Base-by-base conservation (phyloP, 1,284 basidiomycete genomes). In the Fomes fomentarius region DNA sequence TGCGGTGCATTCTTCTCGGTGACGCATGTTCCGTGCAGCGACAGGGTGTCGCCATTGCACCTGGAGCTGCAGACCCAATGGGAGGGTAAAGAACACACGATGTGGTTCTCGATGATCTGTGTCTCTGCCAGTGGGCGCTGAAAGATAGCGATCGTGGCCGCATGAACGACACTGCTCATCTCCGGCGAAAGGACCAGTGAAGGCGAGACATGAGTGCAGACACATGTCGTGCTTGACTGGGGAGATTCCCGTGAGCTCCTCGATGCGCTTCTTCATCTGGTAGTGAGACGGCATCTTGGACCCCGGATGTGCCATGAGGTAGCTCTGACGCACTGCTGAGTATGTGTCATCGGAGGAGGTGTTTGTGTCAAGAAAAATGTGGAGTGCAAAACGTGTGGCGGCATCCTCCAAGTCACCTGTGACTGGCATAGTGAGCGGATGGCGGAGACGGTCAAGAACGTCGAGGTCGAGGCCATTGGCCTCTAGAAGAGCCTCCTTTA, bases 1-100 rank as follows among this genome's bases (percentile, higher is more conserved):
- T 11, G 19, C 22, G 5, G 22, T 64, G 1, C 38, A 8, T 7
- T 44, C 15, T 11, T 42, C 35, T 0, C 60, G 59, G 40, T 69
- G 62, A 8, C 44, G 35, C 59, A 68, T 64, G 1, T 22, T 42
- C 1, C 28, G 2, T 0, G 64, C 64, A 28, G 55, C 51, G 19
- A 56, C 51, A 0, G 47, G 51, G 10, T 50, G 45, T 1, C 54
- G 45, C 22, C 48, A 61, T 2, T 57, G 53, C 0, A 63, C 65
- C 38, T 67, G 66, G 0, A 71, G 38, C 52, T 69, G 68, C 2
- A 63, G 67, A 2, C 64, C 67, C 1, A 68, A 19, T 0, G 63
- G 65, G 21, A 66, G 52, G 5, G 64, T 67, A 11, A 54, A 31
- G 43, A 64, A 69, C 2, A 33, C 35, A 2, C 46, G 17, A 21